Conservation (phyloP, 306 rosid genomes). For the Sechiopsis laciniata region DNA sequence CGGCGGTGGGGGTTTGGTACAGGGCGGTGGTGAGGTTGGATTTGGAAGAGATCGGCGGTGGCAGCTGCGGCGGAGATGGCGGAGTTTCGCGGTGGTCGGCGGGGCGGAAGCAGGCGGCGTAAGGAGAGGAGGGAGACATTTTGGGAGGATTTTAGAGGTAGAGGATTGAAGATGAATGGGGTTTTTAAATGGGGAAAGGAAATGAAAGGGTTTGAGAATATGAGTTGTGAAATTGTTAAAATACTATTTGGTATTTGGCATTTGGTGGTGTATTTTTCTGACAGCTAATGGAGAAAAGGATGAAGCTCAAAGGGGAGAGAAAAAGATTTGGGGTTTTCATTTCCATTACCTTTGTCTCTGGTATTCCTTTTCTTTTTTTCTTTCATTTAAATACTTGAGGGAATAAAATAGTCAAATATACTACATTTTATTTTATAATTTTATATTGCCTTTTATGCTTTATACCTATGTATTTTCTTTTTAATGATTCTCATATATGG, state of each 20-base stretch:
- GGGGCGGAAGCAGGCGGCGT: conserved; percentile 59
- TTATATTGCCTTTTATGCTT: no score
- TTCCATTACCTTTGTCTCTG: not conserved
- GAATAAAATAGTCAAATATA: no score
- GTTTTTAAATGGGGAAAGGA: not conserved
- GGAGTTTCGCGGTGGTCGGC: conserved; percentile 23
- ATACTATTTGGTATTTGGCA: no score
- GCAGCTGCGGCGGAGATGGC: conserved; percentile 10
- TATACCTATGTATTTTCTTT: no score
- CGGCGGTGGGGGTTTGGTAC: conserved; percentile 64
- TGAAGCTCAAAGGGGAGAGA: not conserved
- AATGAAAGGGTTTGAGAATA: not conserved
- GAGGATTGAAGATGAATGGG: not conserved
- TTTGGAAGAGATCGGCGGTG: conserved; percentile 39
- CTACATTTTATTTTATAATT: no score
- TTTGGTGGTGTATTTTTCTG: not conserved
- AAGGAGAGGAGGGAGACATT: conserved; percentile 51
- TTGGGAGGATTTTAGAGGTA: not conserved
- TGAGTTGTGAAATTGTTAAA: no score
- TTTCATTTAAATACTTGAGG: not conserved
- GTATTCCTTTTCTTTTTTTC: not conserved
- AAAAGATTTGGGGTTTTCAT: no score
- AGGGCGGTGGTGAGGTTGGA: conserved; percentile 67
- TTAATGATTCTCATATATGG: no score
- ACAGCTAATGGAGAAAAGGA: not conserved